Evolutionary conservation across 306 rosid species (phyloP).

Genomic region (Castanea mollissima): DNA sequence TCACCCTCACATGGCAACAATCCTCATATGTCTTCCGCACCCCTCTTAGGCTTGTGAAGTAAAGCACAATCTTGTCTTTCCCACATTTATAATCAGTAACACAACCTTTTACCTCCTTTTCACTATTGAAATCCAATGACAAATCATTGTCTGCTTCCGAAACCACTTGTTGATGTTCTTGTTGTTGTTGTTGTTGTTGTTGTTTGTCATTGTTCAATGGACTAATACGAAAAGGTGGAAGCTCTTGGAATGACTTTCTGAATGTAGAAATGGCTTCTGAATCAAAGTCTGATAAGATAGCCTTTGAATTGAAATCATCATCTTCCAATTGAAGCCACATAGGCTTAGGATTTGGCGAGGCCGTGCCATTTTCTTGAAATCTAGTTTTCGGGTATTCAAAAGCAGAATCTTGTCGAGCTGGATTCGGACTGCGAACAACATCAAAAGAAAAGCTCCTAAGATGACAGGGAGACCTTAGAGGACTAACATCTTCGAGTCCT

Average conservation of each 20-base stretch:
- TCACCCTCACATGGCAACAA: conserved; percentile 68
- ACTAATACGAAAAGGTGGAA: conserved; percentile 15
- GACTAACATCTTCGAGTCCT: conserved; percentile 82
- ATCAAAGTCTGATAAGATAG: conserved; percentile 42
- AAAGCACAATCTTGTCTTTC: conserved; percentile 55
- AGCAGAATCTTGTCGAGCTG: conserved; percentile 2
- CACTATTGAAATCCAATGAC: conserved; percentile 13
- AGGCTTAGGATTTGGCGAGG: conserved; percentile 35
- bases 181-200: neutral
- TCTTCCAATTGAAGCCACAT: conserved; percentile 45
- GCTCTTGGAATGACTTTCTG: conserved; percentile 47
- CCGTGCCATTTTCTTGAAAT: conserved; percentile 18
- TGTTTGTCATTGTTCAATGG: conserved; percentile 13
- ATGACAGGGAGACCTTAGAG: conserved; percentile 59
- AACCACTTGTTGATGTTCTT: neutral
- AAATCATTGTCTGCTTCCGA: neutral
- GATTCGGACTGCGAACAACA: conserved; percentile 16
- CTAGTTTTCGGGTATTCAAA: conserved; percentile 35
- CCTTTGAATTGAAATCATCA: conserved; percentile 26
- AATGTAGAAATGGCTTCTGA: conserved; percentile 49
- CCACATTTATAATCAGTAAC: conserved; percentile 24
- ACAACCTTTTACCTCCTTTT: conserved; percentile 16
- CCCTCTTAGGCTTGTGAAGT: conserved; percentile 80
- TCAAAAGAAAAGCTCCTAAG: conserved; percentile 70
- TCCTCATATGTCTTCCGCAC: conserved; percentile 89